Evolutionary conservation across 352 stramenopile genomes (phyloP).

Genomic region (Phytopythium chamaehyphon): DNA sequence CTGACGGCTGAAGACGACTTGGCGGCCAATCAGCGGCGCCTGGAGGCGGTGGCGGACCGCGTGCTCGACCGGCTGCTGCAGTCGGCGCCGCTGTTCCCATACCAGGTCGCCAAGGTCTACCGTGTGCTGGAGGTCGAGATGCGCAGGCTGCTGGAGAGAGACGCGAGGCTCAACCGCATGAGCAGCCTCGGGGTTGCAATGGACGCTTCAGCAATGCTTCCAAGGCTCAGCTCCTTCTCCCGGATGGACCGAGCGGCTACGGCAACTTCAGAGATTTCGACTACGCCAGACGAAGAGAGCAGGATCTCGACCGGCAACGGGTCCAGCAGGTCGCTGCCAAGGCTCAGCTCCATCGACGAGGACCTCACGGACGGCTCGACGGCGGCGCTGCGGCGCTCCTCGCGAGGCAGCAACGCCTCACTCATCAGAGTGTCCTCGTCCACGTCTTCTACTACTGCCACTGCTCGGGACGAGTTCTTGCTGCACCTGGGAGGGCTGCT

Average conservation of each 20-base stretch:
- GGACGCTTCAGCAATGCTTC: constrained; percentile 9
- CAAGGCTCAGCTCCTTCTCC: constrained; percentile 50
- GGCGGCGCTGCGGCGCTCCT: not conserved
- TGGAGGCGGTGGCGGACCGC: constrained; percentile 48
- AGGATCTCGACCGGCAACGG: constrained; percentile 16
- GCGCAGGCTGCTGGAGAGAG: constrained; percentile 60
- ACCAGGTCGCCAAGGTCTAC: constrained; percentile 78
- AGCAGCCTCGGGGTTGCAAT: not conserved
- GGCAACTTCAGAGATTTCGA: not conserved
- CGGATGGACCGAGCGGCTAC: constrained; percentile 6
- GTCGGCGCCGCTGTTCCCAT: constrained; percentile 52
- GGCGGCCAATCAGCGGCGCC: constrained; percentile 39
- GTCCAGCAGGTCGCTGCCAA: constrained; percentile 32
- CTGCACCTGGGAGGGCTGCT: constrained; percentile 72
- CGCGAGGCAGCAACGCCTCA: constrained; percentile 1
- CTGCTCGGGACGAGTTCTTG: constrained; percentile 66
- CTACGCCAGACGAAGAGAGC: not conserved
- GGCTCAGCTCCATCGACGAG: constrained; percentile 53
- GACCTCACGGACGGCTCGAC: constrained; percentile 26
- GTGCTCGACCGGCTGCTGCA: constrained; percentile 48
- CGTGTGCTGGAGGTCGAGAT: constrained; percentile 68
- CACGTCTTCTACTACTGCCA: constrained; percentile 11
- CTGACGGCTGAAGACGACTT: constrained; percentile 38
- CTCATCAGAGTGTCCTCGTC: constrained; percentile 7
- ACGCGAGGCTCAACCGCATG: constrained; percentile 46